Percentiles rank a stretch among this genome's conserved stretches.
Conservation (phyloP, 1,284 basidiomycete species). For the Apiotrichum siamense region DNA sequence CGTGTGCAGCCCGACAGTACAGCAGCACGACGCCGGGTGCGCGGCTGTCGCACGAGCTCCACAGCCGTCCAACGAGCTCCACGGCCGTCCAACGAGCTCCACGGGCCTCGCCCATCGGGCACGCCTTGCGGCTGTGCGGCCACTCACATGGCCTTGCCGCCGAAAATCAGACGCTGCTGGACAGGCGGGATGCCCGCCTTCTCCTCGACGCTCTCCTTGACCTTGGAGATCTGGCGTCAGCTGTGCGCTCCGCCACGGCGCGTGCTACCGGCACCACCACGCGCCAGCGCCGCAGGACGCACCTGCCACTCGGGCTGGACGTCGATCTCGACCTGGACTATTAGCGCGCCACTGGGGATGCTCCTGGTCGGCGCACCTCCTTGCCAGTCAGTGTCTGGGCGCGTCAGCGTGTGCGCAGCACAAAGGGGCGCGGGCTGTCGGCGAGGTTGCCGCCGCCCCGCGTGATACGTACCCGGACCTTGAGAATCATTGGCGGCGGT, state of each 20-base stretch:
- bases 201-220: constrained; percentile 99
- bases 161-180: constrained; percentile 92
- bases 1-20: too few relatives aligned
- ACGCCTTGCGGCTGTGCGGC: too few relatives aligned
- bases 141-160: constrained; percentile 89
- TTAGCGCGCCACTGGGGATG: not conserved
- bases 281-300: too few relatives aligned
- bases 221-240: constrained; percentile 68
- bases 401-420: constrained; percentile 15
- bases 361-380: constrained; percentile 27
- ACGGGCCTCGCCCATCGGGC: too few relatives aligned
- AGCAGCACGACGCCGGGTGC: too few relatives aligned
- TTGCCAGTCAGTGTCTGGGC: constrained; percentile 39
- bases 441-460: too few relatives aligned
- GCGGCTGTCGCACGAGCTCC: too few relatives aligned
- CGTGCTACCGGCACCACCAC: too few relatives aligned
- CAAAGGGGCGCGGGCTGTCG: too few relatives aligned
- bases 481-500: constrained; percentile 49
- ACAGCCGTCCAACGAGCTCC: too few relatives aligned
- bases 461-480: constrained; percentile 40
- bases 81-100: too few relatives aligned
- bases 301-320: constrained; percentile 89
- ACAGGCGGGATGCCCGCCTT: constrained; percentile 97
- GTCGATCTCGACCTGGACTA: constrained; percentile 65
- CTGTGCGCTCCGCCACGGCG: too few relatives aligned